Base-by-base conservation (phyloP, 768 basidiomycete genomes). In the Dioszegia aurantiaca region DNA sequence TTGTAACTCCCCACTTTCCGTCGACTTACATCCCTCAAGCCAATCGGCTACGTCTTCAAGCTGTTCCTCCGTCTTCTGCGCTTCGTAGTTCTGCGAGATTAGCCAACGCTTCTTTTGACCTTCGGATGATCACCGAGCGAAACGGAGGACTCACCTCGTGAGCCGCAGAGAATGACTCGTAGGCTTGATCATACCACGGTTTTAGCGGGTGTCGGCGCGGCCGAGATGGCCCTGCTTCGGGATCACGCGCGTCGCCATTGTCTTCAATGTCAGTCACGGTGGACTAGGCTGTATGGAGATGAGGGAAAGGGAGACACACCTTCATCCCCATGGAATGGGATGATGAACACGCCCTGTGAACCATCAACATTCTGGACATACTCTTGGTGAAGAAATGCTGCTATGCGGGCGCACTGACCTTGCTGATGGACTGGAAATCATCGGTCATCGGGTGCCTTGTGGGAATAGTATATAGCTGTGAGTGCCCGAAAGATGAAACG, bases 1-100 rank as follows among this genome's bases (percentile, higher is more conserved):
- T 23, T 47, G 37, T 8, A 69, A 56, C 9, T 19, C 46, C 24
- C 46, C 46, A 4, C 27, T 26, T 26, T 63, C 2, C 12, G 65
- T 52, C 27, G 62, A 36, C 3, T 16, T 14, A 43, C 62, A 58
- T 42, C 61, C 46, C 23, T 67, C 63, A 1, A 72, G 49, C 70
- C 70, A 72, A 45, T 69, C 70, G 19, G 56, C 53, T 23, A 72
- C 63, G 59, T 67, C 68, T 33, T 72, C 68, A 6, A 72, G 48
- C 49, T 69, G 68, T 44, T 69, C 68, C 10, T 48, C 46, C 37
- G 62, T 64, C 21, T 55, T 37, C 16, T 52, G 51, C 16, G 48
- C 30, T 30, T 65, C 65, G 46, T 59, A 69, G 4, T 40, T 43
- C 70, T 72, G 52, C 11, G 8, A 39, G 39, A 23, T 52, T 14